Evolutionary conservation across 106 monocot genomes (phyloP).

Genomic region (Narthecium ossifragum): DNA sequence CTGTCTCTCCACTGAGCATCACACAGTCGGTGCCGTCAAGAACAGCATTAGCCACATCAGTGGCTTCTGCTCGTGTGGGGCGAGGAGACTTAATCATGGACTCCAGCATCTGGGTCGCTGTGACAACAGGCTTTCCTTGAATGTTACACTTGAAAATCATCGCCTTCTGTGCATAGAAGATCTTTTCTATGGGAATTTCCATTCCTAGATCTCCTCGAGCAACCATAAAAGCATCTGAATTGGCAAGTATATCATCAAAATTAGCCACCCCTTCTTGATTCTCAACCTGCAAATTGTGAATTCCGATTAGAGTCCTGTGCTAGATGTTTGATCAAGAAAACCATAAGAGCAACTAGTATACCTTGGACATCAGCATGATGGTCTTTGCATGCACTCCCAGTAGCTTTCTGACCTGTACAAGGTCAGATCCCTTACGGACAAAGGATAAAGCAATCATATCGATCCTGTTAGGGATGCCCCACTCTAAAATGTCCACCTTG

Average conservation of each 20-base stretch:
- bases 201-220: conserved; percentile 77
- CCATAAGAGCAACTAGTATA: neutral
- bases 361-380: conserved; percentile 69
- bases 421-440: conserved; percentile 57
- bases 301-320: neutral
- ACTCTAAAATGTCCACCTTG: conserved; percentile 50
- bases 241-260: conserved; percentile 56
- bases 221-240: conserved; percentile 80
- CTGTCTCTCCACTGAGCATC: conserved; percentile 63
- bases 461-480: conserved; percentile 63
- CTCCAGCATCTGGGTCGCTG: conserved; percentile 58
- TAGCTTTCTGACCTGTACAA: conserved; percentile 39
- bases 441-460: conserved; percentile 63
- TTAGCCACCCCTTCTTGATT: conserved; percentile 64
- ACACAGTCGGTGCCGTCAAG: conserved; percentile 66
- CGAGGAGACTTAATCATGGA: conserved; percentile 71
- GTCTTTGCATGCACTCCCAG: conserved; percentile 53
- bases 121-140: conserved; percentile 54
- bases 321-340: neutral
- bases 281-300: conserved; percentile 33
- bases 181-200: conserved; percentile 87
- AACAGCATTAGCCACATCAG: too few relatives aligned
- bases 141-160: conserved; percentile 73
- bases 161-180: conserved; percentile 64
- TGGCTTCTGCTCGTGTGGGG: conserved; percentile 59